phyloP scores from a whole-genome alignment of 2,329 filamentous ascomycete species.

The Ophiostoma fasciatum region DNA sequence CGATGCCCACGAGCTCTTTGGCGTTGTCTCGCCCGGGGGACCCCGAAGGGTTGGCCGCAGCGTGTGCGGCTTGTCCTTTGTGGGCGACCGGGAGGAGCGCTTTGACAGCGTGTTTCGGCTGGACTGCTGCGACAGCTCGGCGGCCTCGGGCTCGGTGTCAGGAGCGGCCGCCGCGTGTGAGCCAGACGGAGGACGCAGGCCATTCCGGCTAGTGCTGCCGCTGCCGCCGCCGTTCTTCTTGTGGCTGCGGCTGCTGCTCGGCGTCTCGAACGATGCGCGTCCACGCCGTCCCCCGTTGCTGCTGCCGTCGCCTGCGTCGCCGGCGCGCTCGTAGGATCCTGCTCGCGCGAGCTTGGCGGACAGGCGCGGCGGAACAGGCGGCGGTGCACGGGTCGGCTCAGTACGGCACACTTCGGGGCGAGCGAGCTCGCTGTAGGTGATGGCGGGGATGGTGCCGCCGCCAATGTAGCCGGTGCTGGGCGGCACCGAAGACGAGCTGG shows the following conservation, averaged over 20 bases:
- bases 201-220: not conserved
- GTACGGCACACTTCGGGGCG: constrained; percentile 30
- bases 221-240: constrained; percentile 7
- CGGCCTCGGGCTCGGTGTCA: not conserved
- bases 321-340: constrained; percentile 40
- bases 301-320: no score
- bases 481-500: no score
- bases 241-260: constrained; percentile 1
- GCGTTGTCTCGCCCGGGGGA: constrained; percentile 26
- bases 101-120: constrained; percentile 4
- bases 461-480: constrained; percentile 73
- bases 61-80: constrained; percentile 41
- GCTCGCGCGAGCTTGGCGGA: constrained; percentile 30
- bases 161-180: not conserved
- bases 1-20: constrained; percentile 24
- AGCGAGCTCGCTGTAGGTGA: constrained; percentile 70
- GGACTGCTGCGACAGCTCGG: not conserved
- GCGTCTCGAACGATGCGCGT: constrained; percentile 20
- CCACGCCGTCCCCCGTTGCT: no score
- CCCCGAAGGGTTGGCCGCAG: constrained; percentile 48
- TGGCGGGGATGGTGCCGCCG: constrained; percentile 65
- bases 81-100: constrained; percentile 27
- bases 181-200: not conserved
- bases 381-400: no score
- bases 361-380: constrained; percentile 29